A percentile compares a stretch with the other conserved stretches of the same genome.
phyloP scores from a whole-genome alignment of 768 basidiomycete species.

The Chalciporus piperatus region DNA sequence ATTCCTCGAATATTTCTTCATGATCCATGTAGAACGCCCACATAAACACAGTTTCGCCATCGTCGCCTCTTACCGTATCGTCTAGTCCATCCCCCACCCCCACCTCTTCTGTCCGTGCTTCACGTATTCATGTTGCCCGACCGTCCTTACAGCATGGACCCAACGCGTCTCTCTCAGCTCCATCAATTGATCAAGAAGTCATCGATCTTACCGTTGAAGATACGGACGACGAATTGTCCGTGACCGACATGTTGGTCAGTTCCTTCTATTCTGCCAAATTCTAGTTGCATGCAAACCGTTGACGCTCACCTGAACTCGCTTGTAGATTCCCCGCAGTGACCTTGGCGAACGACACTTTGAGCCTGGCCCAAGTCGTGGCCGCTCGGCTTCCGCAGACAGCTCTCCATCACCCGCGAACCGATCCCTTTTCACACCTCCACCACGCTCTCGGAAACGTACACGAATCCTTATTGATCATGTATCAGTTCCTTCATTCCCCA shows the following conservation, averaged over 20 bases:
- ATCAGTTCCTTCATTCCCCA: constrained; percentile 20
- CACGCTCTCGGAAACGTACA: constrained; percentile 9
- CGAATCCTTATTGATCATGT: constrained; percentile 16
- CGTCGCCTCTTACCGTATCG: background rate
- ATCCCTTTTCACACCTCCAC: constrained; percentile 32
- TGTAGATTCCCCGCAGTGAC: background rate
- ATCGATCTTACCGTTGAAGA: constrained; percentile 25
- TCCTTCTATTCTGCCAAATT: constrained; percentile 3
- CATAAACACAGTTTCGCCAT: background rate
- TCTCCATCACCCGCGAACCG: constrained; percentile 10
- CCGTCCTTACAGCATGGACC: constrained; percentile 1
- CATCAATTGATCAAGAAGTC: constrained; percentile 4
- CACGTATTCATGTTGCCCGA: constrained; percentile 4
- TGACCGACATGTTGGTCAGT: constrained; percentile 18
- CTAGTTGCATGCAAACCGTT: background rate
- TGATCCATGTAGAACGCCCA: constrained; percentile 7
- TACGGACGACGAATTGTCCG: constrained; percentile 18
- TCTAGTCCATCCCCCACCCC: constrained; percentile 5
- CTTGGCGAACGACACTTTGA: background rate
- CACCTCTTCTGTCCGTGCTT: constrained; percentile 3
- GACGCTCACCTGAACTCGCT: constrained; percentile 1
- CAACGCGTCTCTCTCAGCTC: background rate
- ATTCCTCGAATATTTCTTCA: background rate
- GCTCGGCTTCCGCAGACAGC: background rate
- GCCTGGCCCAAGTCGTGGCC: constrained; percentile 6